phyloP scores from a whole-genome alignment of 148 eudicot genomes.

The Rhododendron vialii region DNA sequence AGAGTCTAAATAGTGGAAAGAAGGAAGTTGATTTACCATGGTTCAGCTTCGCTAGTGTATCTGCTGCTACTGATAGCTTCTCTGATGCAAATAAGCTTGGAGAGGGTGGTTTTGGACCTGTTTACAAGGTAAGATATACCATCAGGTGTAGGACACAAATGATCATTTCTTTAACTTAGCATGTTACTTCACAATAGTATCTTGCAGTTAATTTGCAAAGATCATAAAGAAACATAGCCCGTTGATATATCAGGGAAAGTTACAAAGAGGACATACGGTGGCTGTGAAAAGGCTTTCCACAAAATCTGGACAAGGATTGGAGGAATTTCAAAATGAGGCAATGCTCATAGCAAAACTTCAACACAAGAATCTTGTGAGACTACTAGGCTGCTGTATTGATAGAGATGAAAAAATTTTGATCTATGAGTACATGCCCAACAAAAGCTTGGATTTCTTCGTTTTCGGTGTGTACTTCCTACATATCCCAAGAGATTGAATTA shows the following conservation, averaged over 20 bases:
- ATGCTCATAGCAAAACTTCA: not conserved
- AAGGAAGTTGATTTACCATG: not conserved
- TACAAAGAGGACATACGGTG: not conserved
- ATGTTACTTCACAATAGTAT: no score
- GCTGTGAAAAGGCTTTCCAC: not conserved
- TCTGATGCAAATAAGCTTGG: constrained; percentile 2
- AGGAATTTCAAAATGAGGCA: not conserved
- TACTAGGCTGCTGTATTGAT: not conserved
- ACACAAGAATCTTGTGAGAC: constrained; percentile 6
- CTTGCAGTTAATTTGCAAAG: no score
- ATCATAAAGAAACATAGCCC: not conserved
- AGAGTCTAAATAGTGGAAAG: not conserved
- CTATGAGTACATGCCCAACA: not conserved
- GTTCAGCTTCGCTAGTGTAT: not conserved
- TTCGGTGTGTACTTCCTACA: not conserved
- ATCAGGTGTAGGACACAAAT: no score
- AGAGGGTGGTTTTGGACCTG: not conserved
- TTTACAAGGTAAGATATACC: not conserved
- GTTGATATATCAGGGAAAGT: not conserved
- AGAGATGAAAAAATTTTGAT: not conserved
- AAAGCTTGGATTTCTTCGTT: not conserved
- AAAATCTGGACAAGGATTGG: constrained; percentile 5
- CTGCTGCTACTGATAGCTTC: not conserved
- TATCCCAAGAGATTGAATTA: not conserved
- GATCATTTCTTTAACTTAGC: no score